Evolutionary conservation across 148 eudicot genomes (phyloP).

Genomic region (Mesembryanthemum crystallinum): DNA sequence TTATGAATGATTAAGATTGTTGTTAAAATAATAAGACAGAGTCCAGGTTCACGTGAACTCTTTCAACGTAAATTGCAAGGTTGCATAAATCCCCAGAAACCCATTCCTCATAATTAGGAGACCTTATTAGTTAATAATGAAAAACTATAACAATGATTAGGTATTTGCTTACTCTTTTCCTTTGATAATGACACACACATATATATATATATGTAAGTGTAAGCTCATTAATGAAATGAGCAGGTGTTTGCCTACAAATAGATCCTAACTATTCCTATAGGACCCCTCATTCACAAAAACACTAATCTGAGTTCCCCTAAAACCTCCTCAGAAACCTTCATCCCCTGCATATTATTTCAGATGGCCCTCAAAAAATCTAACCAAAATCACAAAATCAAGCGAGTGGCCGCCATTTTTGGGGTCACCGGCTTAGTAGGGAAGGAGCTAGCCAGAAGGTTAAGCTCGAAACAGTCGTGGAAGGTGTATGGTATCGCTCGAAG

Average conservation of each 20-base stretch:
- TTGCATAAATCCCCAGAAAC: slow-evolving; percentile 31
- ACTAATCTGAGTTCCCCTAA: slow-evolving; percentile 16
- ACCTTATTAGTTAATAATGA: background rate
- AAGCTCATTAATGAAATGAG: background rate
- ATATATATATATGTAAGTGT: background rate
- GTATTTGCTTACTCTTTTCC: background rate
- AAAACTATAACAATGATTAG: slow-evolving; percentile 13
- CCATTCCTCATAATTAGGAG: slow-evolving; percentile 20
- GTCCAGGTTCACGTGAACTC: slow-evolving; percentile 32
- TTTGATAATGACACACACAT: too few relatives aligned
- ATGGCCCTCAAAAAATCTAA: slow-evolving; percentile 36
- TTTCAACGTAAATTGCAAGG: slow-evolving; percentile 14
- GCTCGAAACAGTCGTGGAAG: slow-evolving; percentile 54
- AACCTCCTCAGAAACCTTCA: slow-evolving; percentile 7
- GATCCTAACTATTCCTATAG: slow-evolving; percentile 5
- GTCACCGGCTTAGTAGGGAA: slow-evolving; percentile 84
- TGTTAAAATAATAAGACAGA: background rate
- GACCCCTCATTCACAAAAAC: slow-evolving; percentile 12
- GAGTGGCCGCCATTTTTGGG: slow-evolving; percentile 78
- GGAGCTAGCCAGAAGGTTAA: slow-evolving; percentile 56
- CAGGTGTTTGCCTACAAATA: slow-evolving; percentile 24
- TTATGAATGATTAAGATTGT: slow-evolving; percentile 21
- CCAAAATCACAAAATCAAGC: slow-evolving; percentile 25
- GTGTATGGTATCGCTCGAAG: slow-evolving; percentile 80
- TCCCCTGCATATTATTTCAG: background rate